A percentile compares a stretch with the other conserved stretches of the same genome.
phyloP scores from a whole-genome alignment of 2,329 filamentous ascomycete species.

The Aspergillus sp. region DNA sequence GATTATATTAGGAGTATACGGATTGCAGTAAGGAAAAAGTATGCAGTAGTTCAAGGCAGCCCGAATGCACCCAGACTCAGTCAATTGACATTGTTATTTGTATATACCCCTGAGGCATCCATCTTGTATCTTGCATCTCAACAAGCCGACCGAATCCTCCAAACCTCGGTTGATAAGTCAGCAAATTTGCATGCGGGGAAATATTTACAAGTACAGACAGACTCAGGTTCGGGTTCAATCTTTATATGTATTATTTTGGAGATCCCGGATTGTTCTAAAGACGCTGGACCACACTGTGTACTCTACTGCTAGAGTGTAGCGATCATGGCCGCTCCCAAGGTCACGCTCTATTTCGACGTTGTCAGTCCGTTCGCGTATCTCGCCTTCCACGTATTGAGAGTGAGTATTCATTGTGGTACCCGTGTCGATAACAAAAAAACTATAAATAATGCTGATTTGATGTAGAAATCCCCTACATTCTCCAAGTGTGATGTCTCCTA shows the following conservation, averaged over 20 bases:
- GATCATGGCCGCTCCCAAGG: conserved; percentile 40
- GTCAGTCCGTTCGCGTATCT: conserved; percentile 55
- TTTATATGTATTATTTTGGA: no score
- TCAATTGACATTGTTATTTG: no score
- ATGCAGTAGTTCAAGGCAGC: no score
- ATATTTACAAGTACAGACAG: no score
- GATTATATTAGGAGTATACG: no score
- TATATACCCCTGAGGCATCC: no score
- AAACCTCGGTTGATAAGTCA: not conserved
- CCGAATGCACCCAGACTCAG: no score
- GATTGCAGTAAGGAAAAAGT: no score
- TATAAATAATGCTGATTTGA: not conserved
- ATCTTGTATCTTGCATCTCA: not conserved
- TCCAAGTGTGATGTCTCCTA: conserved; percentile 47
- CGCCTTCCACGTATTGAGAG: conserved; percentile 49
- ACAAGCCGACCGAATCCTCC: not conserved
- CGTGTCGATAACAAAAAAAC: not conserved
- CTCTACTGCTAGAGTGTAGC: no score
- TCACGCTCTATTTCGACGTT: conserved; percentile 53
- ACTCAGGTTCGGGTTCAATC: no score
- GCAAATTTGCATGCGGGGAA: not conserved
- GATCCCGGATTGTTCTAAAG: no score
- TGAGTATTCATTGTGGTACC: conserved; percentile 22
- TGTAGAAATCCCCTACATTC: conserved; percentile 47
- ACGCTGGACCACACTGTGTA: no score